Percentiles rank a stretch among this genome's conserved stretches.
These are phyloP conservation scores for Diutina siamensis DNA, from an alignment of 1,139 yeast genomes.

Conservation along the genomic window DNA sequence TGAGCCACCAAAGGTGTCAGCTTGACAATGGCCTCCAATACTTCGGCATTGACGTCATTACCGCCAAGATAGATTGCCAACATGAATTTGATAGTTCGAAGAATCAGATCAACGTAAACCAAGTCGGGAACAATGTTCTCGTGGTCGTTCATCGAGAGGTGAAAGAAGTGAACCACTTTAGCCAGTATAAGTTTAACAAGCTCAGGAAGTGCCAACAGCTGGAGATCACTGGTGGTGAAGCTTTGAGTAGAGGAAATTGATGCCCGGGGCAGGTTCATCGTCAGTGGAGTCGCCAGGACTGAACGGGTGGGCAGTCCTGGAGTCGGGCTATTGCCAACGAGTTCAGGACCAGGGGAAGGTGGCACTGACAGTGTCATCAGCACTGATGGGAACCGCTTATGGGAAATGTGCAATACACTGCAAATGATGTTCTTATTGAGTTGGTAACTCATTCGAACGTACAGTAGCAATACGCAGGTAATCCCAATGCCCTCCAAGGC, in stretches of 20 bases:
- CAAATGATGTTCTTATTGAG: slow-evolving; percentile 29
- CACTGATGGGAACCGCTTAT: slow-evolving; percentile 1
- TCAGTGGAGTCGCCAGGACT: background rate
- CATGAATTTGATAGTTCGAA: slow-evolving; percentile 56
- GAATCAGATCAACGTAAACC: slow-evolving; percentile 62
- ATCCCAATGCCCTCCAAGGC: slow-evolving; percentile 74
- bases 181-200: slow-evolving; percentile 33
- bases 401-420: slow-evolving; percentile 1
- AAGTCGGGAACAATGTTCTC: slow-evolving; percentile 79
- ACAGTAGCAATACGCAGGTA: slow-evolving; percentile 49
- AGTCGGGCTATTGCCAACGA: background rate
- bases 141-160: slow-evolving; percentile 39
- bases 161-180: slow-evolving; percentile 46
- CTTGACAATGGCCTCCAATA: background rate
- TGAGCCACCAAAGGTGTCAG: background rate
- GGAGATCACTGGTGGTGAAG: background rate
- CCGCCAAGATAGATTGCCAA: slow-evolving; percentile 38
- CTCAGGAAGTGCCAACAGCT: slow-evolving; percentile 27
- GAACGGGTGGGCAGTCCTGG: background rate
- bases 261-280: background rate
- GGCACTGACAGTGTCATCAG: background rate
- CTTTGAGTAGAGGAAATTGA: background rate
- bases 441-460: slow-evolving; percentile 46
- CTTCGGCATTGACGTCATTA: slow-evolving; percentile 19
- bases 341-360: background rate